Conservation (phyloP, 208 protist species). For the Novymonas esmeraldas region DNA sequence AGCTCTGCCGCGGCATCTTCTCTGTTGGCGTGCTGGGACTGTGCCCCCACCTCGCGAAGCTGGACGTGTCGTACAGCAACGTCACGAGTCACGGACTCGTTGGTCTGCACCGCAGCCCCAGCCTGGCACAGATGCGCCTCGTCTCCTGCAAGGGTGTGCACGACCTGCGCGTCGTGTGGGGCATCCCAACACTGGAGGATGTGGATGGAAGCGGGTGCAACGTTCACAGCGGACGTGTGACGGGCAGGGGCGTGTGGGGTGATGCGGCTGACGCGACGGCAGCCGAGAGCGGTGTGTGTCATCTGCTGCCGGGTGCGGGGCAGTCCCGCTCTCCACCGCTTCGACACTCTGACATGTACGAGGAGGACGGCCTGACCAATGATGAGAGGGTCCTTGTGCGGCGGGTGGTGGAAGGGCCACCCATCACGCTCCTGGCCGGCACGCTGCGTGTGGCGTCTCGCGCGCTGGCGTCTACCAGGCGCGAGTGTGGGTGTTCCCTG, state of each 20-base stretch:
- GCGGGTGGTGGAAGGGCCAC: not conserved
- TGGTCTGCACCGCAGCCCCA: conserved; percentile 10
- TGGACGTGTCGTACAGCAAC: conserved; percentile 21
- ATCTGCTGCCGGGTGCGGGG: not conserved
- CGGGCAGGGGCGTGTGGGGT: conserved; percentile 1
- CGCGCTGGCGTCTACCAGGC: not conserved
- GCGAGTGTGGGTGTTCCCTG: not conserved
- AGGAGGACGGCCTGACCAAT: not conserved
- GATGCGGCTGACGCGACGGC: not conserved
- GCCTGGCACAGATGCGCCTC: conserved; percentile 17
- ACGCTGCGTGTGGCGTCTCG: not conserved
- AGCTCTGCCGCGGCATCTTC: conserved; percentile 21
- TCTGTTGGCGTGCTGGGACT: conserved; percentile 16
- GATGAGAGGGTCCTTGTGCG: not conserved
- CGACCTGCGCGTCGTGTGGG: not conserved
- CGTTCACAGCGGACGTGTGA: conserved; percentile 9
- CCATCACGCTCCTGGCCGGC: no score
- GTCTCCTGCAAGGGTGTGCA: conserved; percentile 19
- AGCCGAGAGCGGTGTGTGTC: not conserved
- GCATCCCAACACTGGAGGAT: conserved; percentile 3
- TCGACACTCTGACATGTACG: not conserved
- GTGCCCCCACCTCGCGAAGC: conserved; percentile 16
- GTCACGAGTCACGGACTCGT: conserved; percentile 13
- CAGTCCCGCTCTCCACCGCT: not conserved
- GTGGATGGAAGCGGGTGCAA: conserved; percentile 21